phyloP scores from a whole-genome alignment of 805 yeast species.

The Saccharomycopsis sp. region DNA sequence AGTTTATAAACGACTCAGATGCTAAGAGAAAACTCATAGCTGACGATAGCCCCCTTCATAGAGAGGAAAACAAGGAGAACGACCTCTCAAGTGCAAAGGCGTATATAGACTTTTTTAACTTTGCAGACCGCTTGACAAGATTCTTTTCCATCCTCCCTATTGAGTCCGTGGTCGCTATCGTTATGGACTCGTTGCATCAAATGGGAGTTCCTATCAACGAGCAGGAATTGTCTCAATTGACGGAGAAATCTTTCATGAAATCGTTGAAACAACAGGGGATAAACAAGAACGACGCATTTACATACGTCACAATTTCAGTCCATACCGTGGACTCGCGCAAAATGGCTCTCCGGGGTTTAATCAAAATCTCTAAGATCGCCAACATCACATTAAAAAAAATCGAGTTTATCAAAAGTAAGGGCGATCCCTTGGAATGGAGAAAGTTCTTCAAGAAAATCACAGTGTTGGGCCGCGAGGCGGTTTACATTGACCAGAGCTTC shows the following conservation, averaged over 20 bases:
- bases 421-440: conserved; percentile 74
- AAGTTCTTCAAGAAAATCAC: conserved; percentile 53
- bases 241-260: conserved; percentile 5
- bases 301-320: conserved; percentile 34
- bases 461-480: conserved; percentile 49
- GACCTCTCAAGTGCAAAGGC: conserved; percentile 16
- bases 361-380: conserved; percentile 36
- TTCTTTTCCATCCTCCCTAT: conserved; percentile 42
- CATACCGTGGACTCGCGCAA: conserved; percentile 40
- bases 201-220: conserved; percentile 33
- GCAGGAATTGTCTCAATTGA: conserved; percentile 22
- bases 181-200: conserved; percentile 37
- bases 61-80: neutral
- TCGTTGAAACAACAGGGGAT: neutral
- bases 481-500: conserved; percentile 33
- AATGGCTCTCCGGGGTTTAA: conserved; percentile 39
- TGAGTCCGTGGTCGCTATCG: conserved; percentile 35
- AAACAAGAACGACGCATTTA: conserved; percentile 24
- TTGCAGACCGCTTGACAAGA: conserved; percentile 42
- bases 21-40: conserved; percentile 4
- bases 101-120: conserved; percentile 23
- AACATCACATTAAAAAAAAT: conserved; percentile 39
- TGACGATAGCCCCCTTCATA: conserved; percentile 1
- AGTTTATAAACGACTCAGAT: conserved; percentile 32
- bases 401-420: conserved; percentile 48